phyloP scores from a whole-genome alignment of 2,329 filamentous ascomycete genomes.

The Cercospora canescens region DNA sequence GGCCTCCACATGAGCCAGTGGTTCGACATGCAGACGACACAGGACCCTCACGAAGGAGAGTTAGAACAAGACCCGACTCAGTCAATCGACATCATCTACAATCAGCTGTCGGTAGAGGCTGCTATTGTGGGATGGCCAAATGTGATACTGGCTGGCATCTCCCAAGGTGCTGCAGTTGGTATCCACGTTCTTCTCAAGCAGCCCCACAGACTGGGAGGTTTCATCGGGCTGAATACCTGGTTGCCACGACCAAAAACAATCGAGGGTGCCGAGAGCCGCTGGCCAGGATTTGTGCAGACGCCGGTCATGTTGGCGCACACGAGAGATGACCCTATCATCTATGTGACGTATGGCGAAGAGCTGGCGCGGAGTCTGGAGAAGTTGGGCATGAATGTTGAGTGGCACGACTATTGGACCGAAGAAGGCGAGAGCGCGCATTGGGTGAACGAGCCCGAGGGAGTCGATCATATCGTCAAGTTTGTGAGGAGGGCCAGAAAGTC shows the following conservation, averaged over 20 bases:
- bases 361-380: constrained; percentile 12
- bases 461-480: constrained; percentile 23
- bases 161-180: constrained; percentile 26
- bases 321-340: constrained; percentile 22
- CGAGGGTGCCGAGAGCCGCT: not conserved
- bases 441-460: constrained; percentile 25
- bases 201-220: constrained; percentile 18
- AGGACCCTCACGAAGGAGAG: constrained; percentile 30
- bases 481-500: constrained; percentile 2
- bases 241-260: constrained; percentile 14
- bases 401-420: constrained; percentile 16
- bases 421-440: constrained; percentile 22
- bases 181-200: constrained; percentile 21
- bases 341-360: constrained; percentile 22
- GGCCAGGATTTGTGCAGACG: constrained; percentile 14
- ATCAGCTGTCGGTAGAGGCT: constrained; percentile 19
- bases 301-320: constrained; percentile 24
- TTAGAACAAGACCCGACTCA: constrained; percentile 19
- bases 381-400: constrained; percentile 20
- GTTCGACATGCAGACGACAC: constrained; percentile 40
- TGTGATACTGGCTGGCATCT: constrained; percentile 27
- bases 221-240: constrained; percentile 28
- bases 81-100: constrained; percentile 13
- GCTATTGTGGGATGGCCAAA: constrained; percentile 20
- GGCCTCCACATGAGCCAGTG: constrained; percentile 37